A percentile compares a stretch with the other conserved stretches of the same genome.
phyloP scores from a whole-genome alignment of 805 yeast genomes.

The Candida suzukii region DNA sequence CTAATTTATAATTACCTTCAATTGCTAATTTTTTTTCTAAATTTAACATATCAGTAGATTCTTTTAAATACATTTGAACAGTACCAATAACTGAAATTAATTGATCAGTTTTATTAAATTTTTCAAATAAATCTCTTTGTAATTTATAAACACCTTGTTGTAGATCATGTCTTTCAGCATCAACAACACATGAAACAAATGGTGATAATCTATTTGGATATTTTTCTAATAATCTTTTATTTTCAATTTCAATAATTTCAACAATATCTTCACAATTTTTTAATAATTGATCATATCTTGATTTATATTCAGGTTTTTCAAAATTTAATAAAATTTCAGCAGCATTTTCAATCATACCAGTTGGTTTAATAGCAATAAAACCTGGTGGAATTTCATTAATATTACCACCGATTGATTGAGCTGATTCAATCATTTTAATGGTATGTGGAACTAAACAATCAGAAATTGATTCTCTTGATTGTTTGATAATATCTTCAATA shows the following conservation, averaged over 20 bases:
- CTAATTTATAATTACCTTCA: conserved; percentile 59
- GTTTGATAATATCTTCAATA: conserved; percentile 52
- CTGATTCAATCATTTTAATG: conserved; percentile 42
- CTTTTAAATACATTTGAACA: conserved; percentile 83
- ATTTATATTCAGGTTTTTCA: conserved; percentile 41
- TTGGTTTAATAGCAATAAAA: conserved; percentile 88
- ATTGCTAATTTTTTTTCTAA: conserved; percentile 61
- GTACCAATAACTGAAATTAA: conserved; percentile 80
- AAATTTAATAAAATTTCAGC: conserved; percentile 62
- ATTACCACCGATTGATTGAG: conserved; percentile 24
- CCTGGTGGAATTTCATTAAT: conserved; percentile 80
- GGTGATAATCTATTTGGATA: conserved; percentile 67
- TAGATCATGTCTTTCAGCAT: conserved; percentile 84
- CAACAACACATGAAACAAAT: conserved; percentile 71
- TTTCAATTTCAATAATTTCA: conserved; percentile 46
- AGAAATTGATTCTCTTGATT: conserved; percentile 60
- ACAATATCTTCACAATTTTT: conserved; percentile 61
- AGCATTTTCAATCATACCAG: conserved; percentile 78
- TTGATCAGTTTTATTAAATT: conserved; percentile 54
- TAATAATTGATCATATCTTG: conserved; percentile 51
- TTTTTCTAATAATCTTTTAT: conserved; percentile 36
- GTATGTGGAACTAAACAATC: conserved; percentile 69
- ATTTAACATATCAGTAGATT: conserved; percentile 54
- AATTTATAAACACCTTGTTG: conserved; percentile 89
- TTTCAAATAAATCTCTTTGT: conserved; percentile 72